Evolutionary conservation across 352 stramenopile genomes (phyloP).

Genomic region (Peronospora destructor): DNA sequence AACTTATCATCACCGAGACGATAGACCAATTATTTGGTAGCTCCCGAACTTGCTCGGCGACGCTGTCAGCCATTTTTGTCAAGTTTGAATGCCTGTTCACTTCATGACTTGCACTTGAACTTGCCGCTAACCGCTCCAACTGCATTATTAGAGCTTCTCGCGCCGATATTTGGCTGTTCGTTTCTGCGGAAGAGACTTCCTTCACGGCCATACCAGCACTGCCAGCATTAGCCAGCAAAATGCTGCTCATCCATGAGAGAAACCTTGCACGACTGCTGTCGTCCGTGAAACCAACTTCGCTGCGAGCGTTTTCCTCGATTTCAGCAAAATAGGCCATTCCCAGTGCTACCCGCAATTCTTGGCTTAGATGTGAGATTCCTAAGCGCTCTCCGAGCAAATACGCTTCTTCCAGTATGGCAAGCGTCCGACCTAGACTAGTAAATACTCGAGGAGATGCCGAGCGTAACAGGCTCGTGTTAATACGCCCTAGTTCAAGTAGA

Average conservation of each 20-base stretch:
- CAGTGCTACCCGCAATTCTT: slow-evolving; percentile 37
- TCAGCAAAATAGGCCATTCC: slow-evolving; percentile 43
- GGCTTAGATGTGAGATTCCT: slow-evolving; percentile 38
- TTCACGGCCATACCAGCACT: slow-evolving; percentile 14
- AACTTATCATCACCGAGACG: slow-evolving; percentile 33
- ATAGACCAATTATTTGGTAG: slow-evolving; percentile 40
- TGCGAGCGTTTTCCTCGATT: slow-evolving; percentile 16
- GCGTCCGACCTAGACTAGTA: slow-evolving; percentile 25
- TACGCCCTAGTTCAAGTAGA: slow-evolving; percentile 37
- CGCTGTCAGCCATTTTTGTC: slow-evolving; percentile 11
- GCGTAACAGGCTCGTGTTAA: slow-evolving; percentile 37
- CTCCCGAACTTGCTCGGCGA: slow-evolving; percentile 20
- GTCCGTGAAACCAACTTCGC: slow-evolving; percentile 4
- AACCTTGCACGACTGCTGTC: slow-evolving; percentile 6
- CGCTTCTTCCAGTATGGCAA: slow-evolving; percentile 38
- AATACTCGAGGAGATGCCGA: slow-evolving; percentile 35
- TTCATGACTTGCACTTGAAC: slow-evolving; percentile 4
- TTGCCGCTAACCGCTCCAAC: slow-evolving; percentile 16
- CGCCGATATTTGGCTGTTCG: slow-evolving; percentile 4
- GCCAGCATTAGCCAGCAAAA: slow-evolving; percentile 34
- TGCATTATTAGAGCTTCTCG: slow-evolving; percentile 18
- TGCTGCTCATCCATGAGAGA: slow-evolving; percentile 34
- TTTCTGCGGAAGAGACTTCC: not conserved
- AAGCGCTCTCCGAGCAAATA: slow-evolving; percentile 36
- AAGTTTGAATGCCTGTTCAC: slow-evolving; percentile 8